These are phyloP conservation scores for Candida loeiensis DNA, from an alignment of 805 yeast species.

Conservation along the genomic window DNA sequence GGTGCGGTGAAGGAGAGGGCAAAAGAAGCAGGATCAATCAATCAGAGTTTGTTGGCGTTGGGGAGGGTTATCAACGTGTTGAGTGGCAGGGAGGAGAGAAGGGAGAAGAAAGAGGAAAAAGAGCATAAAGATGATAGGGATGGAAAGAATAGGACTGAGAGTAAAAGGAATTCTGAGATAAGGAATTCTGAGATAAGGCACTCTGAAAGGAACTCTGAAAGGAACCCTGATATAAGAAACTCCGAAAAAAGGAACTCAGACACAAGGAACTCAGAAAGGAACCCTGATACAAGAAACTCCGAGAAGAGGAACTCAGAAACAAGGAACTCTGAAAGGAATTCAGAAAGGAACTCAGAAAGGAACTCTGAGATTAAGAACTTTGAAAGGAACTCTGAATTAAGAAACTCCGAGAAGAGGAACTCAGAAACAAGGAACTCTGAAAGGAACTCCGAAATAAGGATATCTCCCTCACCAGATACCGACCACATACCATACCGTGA, in stretches of 20 bases:
- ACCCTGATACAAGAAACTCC: no score
- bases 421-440: neutral
- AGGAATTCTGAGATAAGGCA: no score
- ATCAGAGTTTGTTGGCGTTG: slow-evolving; percentile 79
- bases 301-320: no score
- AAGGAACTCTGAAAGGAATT: no score
- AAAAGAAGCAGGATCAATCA: slow-evolving; percentile 89
- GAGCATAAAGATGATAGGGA: slow-evolving; percentile 7
- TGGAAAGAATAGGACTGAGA: neutral
- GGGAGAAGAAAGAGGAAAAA: neutral
- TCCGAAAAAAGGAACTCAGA: no score
- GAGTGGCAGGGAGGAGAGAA: slow-evolving; percentile 20
- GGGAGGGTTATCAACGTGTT: slow-evolving; percentile 80
- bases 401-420: neutral
- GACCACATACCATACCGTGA: slow-evolving; percentile 81
- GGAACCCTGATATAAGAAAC: no score
- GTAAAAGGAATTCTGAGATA: no score
- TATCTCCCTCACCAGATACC: neutral
- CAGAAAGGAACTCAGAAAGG: no score
- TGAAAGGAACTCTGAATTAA: no score
- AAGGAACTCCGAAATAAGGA: neutral
- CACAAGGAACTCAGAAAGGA: no score
- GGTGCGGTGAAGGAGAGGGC: slow-evolving; percentile 88
- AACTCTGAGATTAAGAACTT: no score
- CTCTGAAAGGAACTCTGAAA: no score